Evolutionary conservation across 1,284 basidiomycete species (phyloP).

Genomic region (Cutaneotrichosporon cyanovorans): DNA sequence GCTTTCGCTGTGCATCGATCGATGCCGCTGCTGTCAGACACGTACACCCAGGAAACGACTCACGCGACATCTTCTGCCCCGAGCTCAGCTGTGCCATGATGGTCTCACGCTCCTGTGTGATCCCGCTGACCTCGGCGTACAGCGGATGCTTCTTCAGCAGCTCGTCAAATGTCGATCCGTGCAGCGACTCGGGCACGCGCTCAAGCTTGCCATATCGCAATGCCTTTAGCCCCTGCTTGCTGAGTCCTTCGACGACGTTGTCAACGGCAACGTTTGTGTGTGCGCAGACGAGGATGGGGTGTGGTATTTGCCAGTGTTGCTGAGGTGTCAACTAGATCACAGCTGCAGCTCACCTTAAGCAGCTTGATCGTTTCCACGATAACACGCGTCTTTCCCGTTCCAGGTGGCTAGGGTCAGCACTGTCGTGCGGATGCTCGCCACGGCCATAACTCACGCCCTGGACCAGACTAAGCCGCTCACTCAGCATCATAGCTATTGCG

Average conservation of each 20-base stretch:
- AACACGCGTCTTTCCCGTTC: constrained; percentile 92
- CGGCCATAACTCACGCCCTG: constrained; percentile 62
- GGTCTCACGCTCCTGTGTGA: constrained; percentile 56
- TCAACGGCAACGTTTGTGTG: constrained; percentile 95
- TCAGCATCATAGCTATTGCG: constrained; percentile 81
- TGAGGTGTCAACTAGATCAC: neutral
- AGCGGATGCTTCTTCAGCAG: constrained; percentile 59
- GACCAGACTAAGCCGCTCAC: constrained; percentile 67
- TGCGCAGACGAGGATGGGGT: constrained; percentile 79
- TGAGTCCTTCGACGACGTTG: constrained; percentile 68
- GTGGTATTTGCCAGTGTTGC: constrained; percentile 67
- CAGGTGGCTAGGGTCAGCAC: constrained; percentile 60
- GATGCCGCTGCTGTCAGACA: constrained; percentile 14
- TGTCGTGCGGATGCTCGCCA: too few relatives aligned
- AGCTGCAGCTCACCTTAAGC: constrained; percentile 57
- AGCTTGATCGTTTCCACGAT: constrained; percentile 76
- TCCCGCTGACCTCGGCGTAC: constrained; percentile 48
- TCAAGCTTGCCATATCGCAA: constrained; percentile 65
- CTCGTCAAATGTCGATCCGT: constrained; percentile 58
- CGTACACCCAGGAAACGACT: neutral
- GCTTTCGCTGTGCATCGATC: constrained; percentile 33
- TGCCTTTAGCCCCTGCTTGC: constrained; percentile 57
- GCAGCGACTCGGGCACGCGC: constrained; percentile 56
- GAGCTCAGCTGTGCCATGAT: constrained; percentile 43
- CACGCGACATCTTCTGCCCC: constrained; percentile 18